Evolutionary conservation across 129 eudicot genomes (phyloP).

Genomic region (Ambrosia artemisiifolia): DNA sequence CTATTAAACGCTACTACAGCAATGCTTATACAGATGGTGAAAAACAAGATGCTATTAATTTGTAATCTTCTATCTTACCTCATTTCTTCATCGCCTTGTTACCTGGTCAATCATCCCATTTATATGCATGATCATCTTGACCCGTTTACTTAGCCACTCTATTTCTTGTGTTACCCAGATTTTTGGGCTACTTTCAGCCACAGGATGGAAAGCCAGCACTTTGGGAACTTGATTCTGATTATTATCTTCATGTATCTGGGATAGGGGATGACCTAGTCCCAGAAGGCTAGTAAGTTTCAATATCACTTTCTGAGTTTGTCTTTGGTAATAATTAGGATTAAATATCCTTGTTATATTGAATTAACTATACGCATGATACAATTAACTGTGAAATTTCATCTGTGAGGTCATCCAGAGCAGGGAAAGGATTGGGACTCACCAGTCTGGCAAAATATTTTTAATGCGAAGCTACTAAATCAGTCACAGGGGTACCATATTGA

Average conservation of each 20-base stretch:
- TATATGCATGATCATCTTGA: background rate
- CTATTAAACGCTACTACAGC: constrained; percentile 90
- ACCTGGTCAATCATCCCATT: background rate
- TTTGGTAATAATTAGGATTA: background rate
- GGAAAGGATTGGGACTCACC: background rate
- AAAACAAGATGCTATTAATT: constrained; percentile 96
- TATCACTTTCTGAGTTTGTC: background rate
- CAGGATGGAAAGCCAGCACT: constrained; percentile 95
- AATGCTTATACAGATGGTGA: constrained; percentile 97
- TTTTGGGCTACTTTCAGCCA: constrained; percentile 92
- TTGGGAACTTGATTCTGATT: constrained; percentile 99
- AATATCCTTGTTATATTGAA: background rate
- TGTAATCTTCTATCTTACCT: constrained; percentile 40
- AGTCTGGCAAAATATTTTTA: background rate
- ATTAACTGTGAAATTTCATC: background rate
- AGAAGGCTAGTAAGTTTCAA: constrained; percentile 51
- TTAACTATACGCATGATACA: background rate
- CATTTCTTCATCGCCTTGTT: background rate
- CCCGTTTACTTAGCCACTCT: constrained; percentile 10
- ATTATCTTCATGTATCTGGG: constrained; percentile 94
- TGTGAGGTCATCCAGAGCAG: background rate
- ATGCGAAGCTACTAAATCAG: background rate
- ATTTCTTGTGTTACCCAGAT: constrained; percentile 44
- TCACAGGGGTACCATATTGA: background rate
- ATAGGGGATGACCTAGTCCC: constrained; percentile 72